Conservation (phyloP, 257 asterid genomes). For the Capsicum rhomboideum region DNA sequence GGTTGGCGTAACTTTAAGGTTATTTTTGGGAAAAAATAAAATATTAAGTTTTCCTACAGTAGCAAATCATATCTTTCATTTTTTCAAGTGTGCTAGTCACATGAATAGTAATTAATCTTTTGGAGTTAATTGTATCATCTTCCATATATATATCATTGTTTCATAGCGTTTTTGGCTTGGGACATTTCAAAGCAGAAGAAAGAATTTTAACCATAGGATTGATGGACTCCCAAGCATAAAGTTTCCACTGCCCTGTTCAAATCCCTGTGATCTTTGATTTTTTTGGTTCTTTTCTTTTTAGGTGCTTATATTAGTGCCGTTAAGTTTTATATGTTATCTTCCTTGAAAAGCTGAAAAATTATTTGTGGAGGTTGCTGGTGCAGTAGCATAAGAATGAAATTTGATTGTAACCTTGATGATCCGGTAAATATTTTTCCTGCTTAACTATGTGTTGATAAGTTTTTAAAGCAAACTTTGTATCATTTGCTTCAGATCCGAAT, state of each 20-base stretch:
- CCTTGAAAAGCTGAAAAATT: background rate
- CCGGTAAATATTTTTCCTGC: background rate
- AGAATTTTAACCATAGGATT: background rate
- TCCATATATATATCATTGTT: background rate
- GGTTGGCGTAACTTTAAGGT: background rate
- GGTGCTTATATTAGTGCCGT: background rate
- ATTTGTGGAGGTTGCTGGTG: background rate
- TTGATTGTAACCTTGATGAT: background rate
- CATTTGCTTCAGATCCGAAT: conserved; percentile 69
- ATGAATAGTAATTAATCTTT: background rate
- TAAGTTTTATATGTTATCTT: background rate
- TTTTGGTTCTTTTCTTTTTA: background rate
- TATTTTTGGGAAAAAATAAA: background rate
- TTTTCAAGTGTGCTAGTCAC: background rate
- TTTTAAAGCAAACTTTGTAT: background rate
- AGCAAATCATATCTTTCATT: background rate
- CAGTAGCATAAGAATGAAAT: background rate
- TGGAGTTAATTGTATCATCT: background rate
- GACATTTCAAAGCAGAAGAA: background rate
- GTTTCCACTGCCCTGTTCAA: background rate
- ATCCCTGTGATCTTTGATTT: background rate
- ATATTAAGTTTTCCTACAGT: background rate
- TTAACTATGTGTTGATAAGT: background rate
- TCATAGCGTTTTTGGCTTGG: background rate
- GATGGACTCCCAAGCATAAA: background rate